Conservation (phyloP, 202 grass and related monocot species). For the Eragrostis tef region DNA sequence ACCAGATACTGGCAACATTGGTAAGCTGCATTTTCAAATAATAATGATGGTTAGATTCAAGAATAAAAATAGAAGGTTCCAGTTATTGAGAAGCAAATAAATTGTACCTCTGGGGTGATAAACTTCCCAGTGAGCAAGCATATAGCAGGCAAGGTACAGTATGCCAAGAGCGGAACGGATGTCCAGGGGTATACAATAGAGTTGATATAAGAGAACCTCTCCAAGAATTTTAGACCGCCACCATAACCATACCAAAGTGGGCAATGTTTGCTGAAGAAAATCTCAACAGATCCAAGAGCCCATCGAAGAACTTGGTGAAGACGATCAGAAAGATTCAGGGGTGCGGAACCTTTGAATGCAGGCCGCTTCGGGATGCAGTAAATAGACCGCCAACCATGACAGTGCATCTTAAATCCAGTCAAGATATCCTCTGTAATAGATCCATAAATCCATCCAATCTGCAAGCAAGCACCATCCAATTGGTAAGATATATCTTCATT, state of each 20-base stretch:
- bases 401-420: slow-evolving; percentile 89
- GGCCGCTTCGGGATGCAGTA: slow-evolving; percentile 69
- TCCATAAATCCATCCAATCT: slow-evolving; percentile 88
- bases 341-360: slow-evolving; percentile 82
- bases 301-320: slow-evolving; percentile 78
- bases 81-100: neutral
- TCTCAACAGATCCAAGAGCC: slow-evolving; percentile 81
- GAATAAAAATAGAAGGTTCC: neutral
- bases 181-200: slow-evolving; percentile 85
- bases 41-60: slow-evolving; percentile 13
- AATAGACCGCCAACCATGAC: slow-evolving; percentile 84
- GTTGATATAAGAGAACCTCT: slow-evolving; percentile 77
- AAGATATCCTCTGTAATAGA: slow-evolving; percentile 86
- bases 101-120: slow-evolving; percentile 72
- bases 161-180: slow-evolving; percentile 71
- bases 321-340: slow-evolving; percentile 85
- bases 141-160: slow-evolving; percentile 80
- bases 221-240: slow-evolving; percentile 70
- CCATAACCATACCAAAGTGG: slow-evolving; percentile 85
- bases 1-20: slow-evolving; percentile 85
- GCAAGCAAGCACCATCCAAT: slow-evolving; percentile 36
- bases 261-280: slow-evolving; percentile 88
- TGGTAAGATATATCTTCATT: slow-evolving; percentile 29
- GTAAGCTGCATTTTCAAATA: slow-evolving; percentile 60
- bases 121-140: slow-evolving; percentile 77